Percentiles rank a stretch among this genome's conserved stretches.
Evolutionary conservation across 257 asterid genomes (phyloP).

Genomic region (Prunella vulgaris): DNA sequence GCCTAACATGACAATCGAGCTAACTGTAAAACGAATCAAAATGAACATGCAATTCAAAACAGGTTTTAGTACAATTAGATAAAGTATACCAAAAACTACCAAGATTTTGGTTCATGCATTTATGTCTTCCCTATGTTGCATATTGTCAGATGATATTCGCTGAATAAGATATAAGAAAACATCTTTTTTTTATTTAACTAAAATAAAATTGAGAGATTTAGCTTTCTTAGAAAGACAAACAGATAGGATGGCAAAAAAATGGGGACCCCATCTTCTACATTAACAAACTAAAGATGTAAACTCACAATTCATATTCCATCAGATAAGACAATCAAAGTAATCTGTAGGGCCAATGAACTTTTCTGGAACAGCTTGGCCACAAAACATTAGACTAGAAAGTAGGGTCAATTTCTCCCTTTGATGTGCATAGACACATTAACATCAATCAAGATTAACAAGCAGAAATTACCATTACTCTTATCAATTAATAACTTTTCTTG

Average conservation of each 20-base stretch:
- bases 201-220: background rate
- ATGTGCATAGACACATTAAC: background rate
- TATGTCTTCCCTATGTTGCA: constrained; percentile 5
- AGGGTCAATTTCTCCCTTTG: background rate
- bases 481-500: background rate
- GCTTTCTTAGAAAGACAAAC: background rate
- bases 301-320: background rate
- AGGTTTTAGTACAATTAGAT: background rate
- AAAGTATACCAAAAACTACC: background rate
- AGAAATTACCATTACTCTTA: background rate
- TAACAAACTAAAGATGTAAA: constrained; percentile 8
- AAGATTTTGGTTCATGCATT: constrained; percentile 6
- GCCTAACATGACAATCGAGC: constrained; percentile 13
- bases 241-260: background rate
- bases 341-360: background rate
- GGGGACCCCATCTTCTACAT: background rate
- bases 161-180: background rate
- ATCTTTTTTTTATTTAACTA: background rate
- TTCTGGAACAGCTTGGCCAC: background rate
- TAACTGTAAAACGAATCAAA: background rate
- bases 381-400: background rate
- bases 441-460: background rate
- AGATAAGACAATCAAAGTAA: background rate
- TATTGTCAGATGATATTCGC: constrained; percentile 16
- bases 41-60: constrained; percentile 1